A percentile compares a stretch with the other conserved stretches of the same genome.
Conservation (phyloP, 2,329 filamentous ascomycete genomes). For the Epichloe baconii region DNA sequence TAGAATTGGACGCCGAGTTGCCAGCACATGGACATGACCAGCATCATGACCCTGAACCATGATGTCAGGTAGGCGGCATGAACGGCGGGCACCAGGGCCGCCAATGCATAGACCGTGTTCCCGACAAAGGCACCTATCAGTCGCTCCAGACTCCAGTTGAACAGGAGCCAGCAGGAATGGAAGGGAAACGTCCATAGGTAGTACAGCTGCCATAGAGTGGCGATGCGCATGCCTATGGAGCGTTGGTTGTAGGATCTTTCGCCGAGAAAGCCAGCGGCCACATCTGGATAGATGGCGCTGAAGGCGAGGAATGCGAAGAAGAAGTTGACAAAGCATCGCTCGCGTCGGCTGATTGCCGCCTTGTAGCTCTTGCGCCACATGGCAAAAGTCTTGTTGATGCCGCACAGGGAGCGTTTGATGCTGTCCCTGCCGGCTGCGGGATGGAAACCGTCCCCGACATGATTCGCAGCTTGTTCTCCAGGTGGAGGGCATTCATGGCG, state of each 20-base stretch:
- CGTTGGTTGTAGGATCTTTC: slow-evolving; percentile 12
- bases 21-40: slow-evolving; percentile 10
- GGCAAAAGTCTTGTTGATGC: slow-evolving; percentile 6
- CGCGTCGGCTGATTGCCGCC: slow-evolving; percentile 5
- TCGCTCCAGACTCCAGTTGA: slow-evolving; percentile 12
- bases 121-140: slow-evolving; percentile 10
- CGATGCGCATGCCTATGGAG: slow-evolving; percentile 10
- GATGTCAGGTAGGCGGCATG: slow-evolving; percentile 5
- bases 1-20: slow-evolving; percentile 10
- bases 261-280: slow-evolving; percentile 9
- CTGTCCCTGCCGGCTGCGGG: slow-evolving; percentile 5
- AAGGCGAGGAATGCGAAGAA: slow-evolving; percentile 11
- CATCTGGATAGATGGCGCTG: slow-evolving; percentile 9
- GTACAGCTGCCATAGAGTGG: slow-evolving; percentile 9
- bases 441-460: slow-evolving; percentile 6
- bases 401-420: slow-evolving; percentile 4
- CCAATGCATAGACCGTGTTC: slow-evolving; percentile 10
- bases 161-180: slow-evolving; percentile 9
- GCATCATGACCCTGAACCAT: slow-evolving; percentile 12
- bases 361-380: slow-evolving; percentile 10
- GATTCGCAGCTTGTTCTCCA: slow-evolving; percentile 7
- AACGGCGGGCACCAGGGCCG: slow-evolving; percentile 8
- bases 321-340: slow-evolving; percentile 8
- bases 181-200: slow-evolving; percentile 9
- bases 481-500: slow-evolving; percentile 6